Evolutionary conservation across 2,329 filamentous ascomycete genomes (phyloP).

Genomic region (Teratosphaeriaceae sp.): DNA sequence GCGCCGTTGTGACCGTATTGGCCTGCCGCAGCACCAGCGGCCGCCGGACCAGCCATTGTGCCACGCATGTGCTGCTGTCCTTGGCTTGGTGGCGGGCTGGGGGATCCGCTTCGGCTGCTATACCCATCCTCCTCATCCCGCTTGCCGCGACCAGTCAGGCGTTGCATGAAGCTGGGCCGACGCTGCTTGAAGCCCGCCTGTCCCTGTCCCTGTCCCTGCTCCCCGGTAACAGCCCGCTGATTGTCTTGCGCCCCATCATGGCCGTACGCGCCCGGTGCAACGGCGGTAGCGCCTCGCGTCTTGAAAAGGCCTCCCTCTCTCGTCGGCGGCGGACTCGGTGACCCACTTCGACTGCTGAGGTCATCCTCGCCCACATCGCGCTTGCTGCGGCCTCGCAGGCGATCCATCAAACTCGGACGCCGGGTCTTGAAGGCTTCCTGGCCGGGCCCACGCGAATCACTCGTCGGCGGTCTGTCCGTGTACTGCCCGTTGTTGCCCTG

Average conservation of each 20-base stretch:
- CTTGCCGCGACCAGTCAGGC: conserved; percentile 6
- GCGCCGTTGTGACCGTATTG: not conserved
- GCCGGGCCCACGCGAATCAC: too few species aligned
- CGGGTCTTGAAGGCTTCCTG: conserved; percentile 6
- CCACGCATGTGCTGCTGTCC: not conserved
- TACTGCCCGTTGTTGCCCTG: too few species aligned
- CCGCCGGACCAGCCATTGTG: too few species aligned
- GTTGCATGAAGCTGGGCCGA: conserved; percentile 4
- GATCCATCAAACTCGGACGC: conserved; percentile 9
- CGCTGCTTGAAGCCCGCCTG: not conserved
- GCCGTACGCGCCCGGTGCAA: too few species aligned
- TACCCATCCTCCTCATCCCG: not conserved
- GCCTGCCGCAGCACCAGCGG: too few species aligned
- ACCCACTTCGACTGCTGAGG: not conserved
- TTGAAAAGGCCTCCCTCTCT: too few species aligned
- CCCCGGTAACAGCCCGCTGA: not conserved
- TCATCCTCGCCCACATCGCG: not conserved
- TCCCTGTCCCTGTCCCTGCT: too few species aligned
- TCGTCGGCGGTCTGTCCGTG: too few species aligned
- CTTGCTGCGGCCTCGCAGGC: not conserved
- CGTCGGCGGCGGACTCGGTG: not conserved
- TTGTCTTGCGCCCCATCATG: not conserved
- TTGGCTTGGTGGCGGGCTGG: not conserved
- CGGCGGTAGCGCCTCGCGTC: too few species aligned
- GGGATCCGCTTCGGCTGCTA: not conserved